Evolutionary conservation across 2,329 filamentous ascomycete species (phyloP).

Genomic region (Penicillium sp.): DNA sequence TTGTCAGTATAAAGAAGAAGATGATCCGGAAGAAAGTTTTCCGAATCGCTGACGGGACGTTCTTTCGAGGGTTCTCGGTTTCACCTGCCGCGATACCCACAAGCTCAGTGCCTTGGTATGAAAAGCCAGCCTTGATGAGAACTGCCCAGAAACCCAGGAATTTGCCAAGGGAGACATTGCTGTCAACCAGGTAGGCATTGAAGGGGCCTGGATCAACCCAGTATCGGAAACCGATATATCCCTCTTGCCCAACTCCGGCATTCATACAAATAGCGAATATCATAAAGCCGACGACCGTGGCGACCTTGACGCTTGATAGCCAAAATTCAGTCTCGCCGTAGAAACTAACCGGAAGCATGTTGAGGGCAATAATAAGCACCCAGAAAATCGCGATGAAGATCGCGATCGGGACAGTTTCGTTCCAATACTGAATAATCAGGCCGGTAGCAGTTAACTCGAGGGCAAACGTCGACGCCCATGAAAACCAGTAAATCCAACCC

Average conservation of each 20-base stretch:
- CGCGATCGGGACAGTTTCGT: slow-evolving; percentile 61
- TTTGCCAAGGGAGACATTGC: slow-evolving; percentile 62
- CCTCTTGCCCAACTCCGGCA: slow-evolving; percentile 56
- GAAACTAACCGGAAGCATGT: slow-evolving; percentile 70
- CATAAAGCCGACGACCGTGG: slow-evolving; percentile 3
- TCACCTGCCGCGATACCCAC: slow-evolving; percentile 79
- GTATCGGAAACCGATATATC: slow-evolving; percentile 48
- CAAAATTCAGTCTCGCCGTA: slow-evolving; percentile 81
- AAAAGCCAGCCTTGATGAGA: slow-evolving; percentile 48
- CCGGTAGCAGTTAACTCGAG: slow-evolving; percentile 73
- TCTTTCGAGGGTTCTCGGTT: slow-evolving; percentile 70
- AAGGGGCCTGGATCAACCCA: slow-evolving; percentile 6
- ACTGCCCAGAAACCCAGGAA: slow-evolving; percentile 65
- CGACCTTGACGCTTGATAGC: slow-evolving; percentile 74
- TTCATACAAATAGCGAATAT: slow-evolving; percentile 67
- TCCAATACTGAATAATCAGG: slow-evolving; percentile 77
- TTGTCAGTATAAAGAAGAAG: slow-evolving; percentile 52
- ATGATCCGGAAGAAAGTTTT: slow-evolving; percentile 77
- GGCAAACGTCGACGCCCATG: slow-evolving; percentile 47
- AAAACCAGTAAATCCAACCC: slow-evolving; percentile 82
- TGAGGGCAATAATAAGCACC: slow-evolving; percentile 67
- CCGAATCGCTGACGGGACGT: slow-evolving; percentile 71
- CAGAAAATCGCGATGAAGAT: slow-evolving; percentile 76
- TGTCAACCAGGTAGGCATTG: not conserved
- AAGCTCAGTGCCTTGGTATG: slow-evolving; percentile 66